Evolutionary conservation across 1,284 basidiomycete genomes (phyloP).

Genomic region (Ceratobasidium sp.): DNA sequence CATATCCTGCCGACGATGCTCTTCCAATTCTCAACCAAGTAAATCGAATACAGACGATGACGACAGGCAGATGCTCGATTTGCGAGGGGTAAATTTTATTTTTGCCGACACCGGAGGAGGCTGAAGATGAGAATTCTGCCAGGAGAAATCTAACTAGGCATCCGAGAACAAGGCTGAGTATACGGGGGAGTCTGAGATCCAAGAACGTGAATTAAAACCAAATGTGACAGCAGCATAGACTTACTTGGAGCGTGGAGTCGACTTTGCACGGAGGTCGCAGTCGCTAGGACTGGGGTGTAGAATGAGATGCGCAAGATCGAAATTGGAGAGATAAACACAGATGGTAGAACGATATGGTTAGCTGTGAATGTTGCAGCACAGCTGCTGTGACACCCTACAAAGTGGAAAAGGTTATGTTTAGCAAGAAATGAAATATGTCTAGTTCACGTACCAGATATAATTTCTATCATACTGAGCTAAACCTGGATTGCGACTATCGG

Average conservation of each 20-base stretch:
- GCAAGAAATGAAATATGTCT: neutral
- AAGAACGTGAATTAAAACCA: neutral
- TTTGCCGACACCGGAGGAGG: neutral
- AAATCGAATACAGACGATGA: slow-evolving; percentile 20
- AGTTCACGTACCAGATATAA: slow-evolving; percentile 11
- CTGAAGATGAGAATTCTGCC: neutral
- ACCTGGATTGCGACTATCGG: slow-evolving; percentile 6
- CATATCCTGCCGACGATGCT: neutral
- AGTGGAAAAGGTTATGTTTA: neutral
- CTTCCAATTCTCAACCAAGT: neutral
- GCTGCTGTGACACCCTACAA: slow-evolving; percentile 13
- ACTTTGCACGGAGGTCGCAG: no score
- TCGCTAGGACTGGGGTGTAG: neutral
- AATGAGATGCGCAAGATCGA: no score
- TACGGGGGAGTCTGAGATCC: neutral
- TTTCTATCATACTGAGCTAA: neutral
- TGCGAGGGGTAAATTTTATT: neutral
- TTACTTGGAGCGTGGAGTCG: neutral
- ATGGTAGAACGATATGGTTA: no score
- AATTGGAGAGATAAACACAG: no score
- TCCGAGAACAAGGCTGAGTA: neutral
- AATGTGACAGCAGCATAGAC: no score
- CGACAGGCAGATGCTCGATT: neutral
- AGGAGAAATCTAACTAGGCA: neutral
- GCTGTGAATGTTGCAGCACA: neutral